phyloP scores from a whole-genome alignment of 1,139 yeast genomes.

The Sugiyamaella novakii region DNA sequence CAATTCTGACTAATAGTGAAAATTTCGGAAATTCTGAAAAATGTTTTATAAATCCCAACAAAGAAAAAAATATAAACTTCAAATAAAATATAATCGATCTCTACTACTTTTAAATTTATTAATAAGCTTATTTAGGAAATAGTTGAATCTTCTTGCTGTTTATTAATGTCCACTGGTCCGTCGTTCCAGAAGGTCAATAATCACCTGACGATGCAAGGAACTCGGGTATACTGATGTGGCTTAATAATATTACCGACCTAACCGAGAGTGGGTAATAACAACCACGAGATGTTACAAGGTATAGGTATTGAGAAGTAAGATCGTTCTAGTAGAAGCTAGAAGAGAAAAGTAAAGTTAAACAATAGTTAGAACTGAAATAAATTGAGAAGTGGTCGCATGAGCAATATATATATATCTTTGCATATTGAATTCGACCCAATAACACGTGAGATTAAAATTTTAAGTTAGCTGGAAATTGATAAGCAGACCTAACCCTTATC shows the following conservation, averaged over 20 bases:
- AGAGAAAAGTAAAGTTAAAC: not conserved
- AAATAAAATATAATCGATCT: not conserved
- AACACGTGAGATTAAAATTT: not conserved
- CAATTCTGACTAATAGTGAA: not conserved
- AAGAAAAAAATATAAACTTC: too few relatives aligned
- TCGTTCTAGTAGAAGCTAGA: not conserved
- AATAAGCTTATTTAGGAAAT: too few relatives aligned
- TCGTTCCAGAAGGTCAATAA: not conserved
- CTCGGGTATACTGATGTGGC: not conserved
- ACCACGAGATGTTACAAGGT: not conserved
- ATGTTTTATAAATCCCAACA: not conserved
- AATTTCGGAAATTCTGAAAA: too few relatives aligned
- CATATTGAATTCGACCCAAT: not conserved
- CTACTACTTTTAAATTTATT: not conserved
- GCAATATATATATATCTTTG: too few relatives aligned
- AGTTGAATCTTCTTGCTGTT: too few relatives aligned
- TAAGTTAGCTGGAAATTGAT: too few relatives aligned
- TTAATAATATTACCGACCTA: not conserved
- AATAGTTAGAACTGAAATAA: not conserved
- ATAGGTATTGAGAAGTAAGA: not conserved
- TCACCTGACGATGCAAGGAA: not conserved
- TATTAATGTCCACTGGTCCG: not conserved
- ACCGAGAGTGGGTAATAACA: too few relatives aligned
- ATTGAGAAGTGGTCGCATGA: too few relatives aligned
- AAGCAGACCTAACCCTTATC: not conserved